These are phyloP conservation scores for Paxillus involutus DNA, from an alignment of 768 basidiomycete genomes.

Conservation along the genomic window DNA sequence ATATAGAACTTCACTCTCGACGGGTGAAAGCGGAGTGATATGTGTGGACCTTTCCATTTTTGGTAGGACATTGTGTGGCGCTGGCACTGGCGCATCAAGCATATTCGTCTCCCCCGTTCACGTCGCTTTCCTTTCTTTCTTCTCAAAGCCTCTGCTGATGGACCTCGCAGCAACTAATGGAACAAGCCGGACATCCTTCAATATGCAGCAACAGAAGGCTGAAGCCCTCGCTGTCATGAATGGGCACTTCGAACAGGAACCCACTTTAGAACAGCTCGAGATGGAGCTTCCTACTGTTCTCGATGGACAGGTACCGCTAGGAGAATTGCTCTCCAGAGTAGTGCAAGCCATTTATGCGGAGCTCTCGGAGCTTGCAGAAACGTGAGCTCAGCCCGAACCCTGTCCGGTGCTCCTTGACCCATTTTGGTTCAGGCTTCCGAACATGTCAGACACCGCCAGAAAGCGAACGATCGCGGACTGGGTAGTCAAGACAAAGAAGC, in stretches of 20 bases:
- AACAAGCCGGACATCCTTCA: constrained; percentile 12
- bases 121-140: no score
- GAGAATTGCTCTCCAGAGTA: constrained; percentile 73
- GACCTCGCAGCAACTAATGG: constrained; percentile 15
- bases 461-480: constrained; percentile 85
- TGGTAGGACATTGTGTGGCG: no score
- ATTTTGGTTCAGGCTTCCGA: constrained; percentile 55
- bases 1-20: no score
- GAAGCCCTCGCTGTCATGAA: constrained; percentile 9
- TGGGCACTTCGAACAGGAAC: constrained; percentile 30
- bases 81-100: no score
- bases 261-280: constrained; percentile 59
- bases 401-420: constrained; percentile 1
- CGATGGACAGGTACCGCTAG: constrained; percentile 73
- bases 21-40: no score
- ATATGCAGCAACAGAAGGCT: constrained; percentile 30
- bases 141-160: constrained; percentile 7
- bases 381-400: constrained; percentile 47
- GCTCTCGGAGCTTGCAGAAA: constrained; percentile 80
- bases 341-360: constrained; percentile 82
- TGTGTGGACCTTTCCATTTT: no score
- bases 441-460: constrained; percentile 77
- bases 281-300: constrained; percentile 70
- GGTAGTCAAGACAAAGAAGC: constrained; percentile 88
- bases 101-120: no score